Conservation (phyloP, 768 basidiomycete genomes). For the Phylloporus sp. region DNA sequence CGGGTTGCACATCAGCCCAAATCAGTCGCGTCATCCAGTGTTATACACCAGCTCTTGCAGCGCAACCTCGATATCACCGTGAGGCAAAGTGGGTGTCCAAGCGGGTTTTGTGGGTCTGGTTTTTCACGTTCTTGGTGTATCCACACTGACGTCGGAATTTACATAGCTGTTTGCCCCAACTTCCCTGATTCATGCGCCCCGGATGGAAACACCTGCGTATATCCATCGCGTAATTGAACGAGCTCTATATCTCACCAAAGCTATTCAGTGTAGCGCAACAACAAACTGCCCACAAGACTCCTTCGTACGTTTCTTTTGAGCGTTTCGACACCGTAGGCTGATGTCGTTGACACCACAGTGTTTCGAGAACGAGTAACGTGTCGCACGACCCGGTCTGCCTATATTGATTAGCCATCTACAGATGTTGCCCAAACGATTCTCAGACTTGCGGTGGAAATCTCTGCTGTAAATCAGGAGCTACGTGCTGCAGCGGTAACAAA, state of each 20-base stretch:
- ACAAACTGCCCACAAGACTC: slow-evolving; percentile 12
- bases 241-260: background rate
- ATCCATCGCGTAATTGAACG: no score
- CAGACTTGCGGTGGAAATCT: slow-evolving; percentile 10
- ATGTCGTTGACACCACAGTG: background rate
- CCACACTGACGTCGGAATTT: background rate
- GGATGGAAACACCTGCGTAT: slow-evolving; percentile 19
- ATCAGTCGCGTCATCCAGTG: background rate
- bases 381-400: no score
- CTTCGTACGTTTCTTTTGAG: slow-evolving; percentile 8
- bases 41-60: slow-evolving; percentile 12
- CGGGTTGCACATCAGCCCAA: slow-evolving; percentile 1
- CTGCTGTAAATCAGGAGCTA: slow-evolving; percentile 11
- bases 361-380: no score
- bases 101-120: slow-evolving; percentile 13
- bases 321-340: background rate
- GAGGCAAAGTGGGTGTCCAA: slow-evolving; percentile 9
- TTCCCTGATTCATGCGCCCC: slow-evolving; percentile 16
- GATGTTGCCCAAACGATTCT: slow-evolving; percentile 15
- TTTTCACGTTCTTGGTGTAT: background rate
- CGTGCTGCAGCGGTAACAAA: slow-evolving; percentile 6
- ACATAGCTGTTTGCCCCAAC: slow-evolving; percentile 18
- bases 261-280: slow-evolving; percentile 9
- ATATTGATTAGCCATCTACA: no score
- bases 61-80: background rate